Evolutionary conservation across 371 early-diverging fungal species (phyloP).

Genomic region (Blyttiomyces sp.): DNA sequence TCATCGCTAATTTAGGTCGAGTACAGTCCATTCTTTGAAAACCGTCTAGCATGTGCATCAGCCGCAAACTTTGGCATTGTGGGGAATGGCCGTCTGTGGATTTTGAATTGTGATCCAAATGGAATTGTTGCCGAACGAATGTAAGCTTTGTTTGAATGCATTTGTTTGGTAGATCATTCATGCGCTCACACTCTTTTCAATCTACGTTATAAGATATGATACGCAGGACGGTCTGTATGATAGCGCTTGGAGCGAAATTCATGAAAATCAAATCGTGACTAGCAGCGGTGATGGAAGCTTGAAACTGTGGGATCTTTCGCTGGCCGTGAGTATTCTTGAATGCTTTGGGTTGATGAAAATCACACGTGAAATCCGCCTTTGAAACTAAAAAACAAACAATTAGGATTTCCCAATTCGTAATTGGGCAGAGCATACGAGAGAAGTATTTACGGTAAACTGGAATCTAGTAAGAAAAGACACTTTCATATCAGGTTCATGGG

Average conservation of each 20-base stretch:
- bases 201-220: slow-evolving; percentile 56
- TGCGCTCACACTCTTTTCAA: too few relatives aligned
- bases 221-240: slow-evolving; percentile 95
- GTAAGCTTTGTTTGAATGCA: too few relatives aligned
- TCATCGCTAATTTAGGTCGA: slow-evolving; percentile 61
- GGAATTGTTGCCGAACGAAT: slow-evolving; percentile 62
- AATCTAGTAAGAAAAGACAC: slow-evolving; percentile 81
- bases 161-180: too few relatives aligned
- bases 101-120: slow-evolving; percentile 54
- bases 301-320: slow-evolving; percentile 85
- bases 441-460: slow-evolving; percentile 92
- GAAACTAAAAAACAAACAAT: not conserved
- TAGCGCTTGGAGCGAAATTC: slow-evolving; percentile 87
- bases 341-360: not conserved
- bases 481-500: slow-evolving; percentile 91
- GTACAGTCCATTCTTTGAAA: slow-evolving; percentile 91
- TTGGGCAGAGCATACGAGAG: slow-evolving; percentile 91
- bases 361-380: not conserved
- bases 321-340: slow-evolving; percentile 58
- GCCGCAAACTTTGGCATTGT: slow-evolving; percentile 94
- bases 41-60: slow-evolving; percentile 81
- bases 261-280: slow-evolving; percentile 89
- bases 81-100: slow-evolving; percentile 86
- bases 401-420: slow-evolving; percentile 85
- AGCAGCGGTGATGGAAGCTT: slow-evolving; percentile 91